Evolutionary conservation across 805 yeast genomes (phyloP).

Genomic region (Lipomyces kockii): DNA sequence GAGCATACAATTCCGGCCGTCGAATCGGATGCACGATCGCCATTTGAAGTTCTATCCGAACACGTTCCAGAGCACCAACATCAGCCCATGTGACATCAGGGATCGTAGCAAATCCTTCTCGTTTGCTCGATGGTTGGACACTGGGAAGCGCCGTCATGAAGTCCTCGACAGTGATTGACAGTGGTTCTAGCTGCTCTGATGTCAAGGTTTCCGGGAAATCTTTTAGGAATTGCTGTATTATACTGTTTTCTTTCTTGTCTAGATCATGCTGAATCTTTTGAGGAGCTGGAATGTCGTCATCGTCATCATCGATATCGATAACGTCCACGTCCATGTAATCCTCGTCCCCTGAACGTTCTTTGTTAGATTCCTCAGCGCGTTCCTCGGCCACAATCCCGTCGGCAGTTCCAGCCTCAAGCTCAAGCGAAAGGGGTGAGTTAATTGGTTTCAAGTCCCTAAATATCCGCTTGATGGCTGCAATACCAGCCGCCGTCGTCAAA

Average conservation of each 20-base stretch:
- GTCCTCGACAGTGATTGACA: conserved; percentile 78
- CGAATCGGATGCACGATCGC: conserved; percentile 96
- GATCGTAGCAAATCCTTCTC: conserved; percentile 98
- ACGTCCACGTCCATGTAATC: conserved; percentile 28
- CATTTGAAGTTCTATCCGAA: conserved; percentile 91
- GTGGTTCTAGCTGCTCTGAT: conserved; percentile 71
- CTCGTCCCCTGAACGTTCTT: conserved; percentile 5
- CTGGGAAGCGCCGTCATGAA: conserved; percentile 85
- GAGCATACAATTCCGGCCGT: conserved; percentile 84
- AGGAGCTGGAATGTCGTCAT: conserved; percentile 38
- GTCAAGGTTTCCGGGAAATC: conserved; percentile 82
- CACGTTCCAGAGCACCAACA: conserved; percentile 84
- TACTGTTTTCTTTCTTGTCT: conserved; percentile 44
- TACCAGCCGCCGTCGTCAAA: conserved; percentile 89
- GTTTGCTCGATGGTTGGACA: conserved; percentile 94
- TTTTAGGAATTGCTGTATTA: conserved; percentile 71
- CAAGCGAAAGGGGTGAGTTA: conserved; percentile 44
- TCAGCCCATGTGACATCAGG: conserved; percentile 97
- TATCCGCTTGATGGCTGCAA: conserved; percentile 89
- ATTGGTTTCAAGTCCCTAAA: conserved; percentile 59
- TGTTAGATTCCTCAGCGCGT: conserved; percentile 13
- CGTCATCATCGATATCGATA: conserved; percentile 41
- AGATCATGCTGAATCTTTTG: conserved; percentile 26
- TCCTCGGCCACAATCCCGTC: conserved; percentile 15
- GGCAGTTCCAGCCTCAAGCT: conserved; percentile 12